Evolutionary conservation across 257 asterid species (phyloP), one percentile per base, ranked within the genome.

Genomic region (Lantana camara): DNA sequence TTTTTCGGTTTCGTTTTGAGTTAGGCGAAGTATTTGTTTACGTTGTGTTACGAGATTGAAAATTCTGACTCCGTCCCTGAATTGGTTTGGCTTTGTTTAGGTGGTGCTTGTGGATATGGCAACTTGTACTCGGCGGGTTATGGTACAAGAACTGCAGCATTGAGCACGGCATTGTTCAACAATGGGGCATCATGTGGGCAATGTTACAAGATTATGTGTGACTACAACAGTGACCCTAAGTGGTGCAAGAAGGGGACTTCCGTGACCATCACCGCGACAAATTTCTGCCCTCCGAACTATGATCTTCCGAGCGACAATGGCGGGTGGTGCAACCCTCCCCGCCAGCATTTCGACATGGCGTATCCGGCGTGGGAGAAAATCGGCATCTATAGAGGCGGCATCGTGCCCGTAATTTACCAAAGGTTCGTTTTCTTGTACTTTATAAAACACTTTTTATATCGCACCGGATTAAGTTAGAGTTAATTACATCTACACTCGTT

Each of bases 321-420:
- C 0, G 92, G 92, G 7, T 82, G 92, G 92, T 85, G 92, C 79
- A 85, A 82, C 75, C 89, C 87, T 4, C 92, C 87, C 9, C 82
- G 85, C 6, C 82, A 76, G 48, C 92, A 85, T 38, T 82, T 85
- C 41, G 92, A 85, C 78, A 85, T 85, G 92, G 86, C 92, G 41
- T 78, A 85, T 40, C 92, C 92, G 1, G 89, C 89, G 16, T 85
- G 88, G 86, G 83, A 79, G 50, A 78, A 82, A 51, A 85, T 85
- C 55, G 89, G 80, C 17, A 80, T 85, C 37, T 85, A 85, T 23
- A 66, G 45, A 32, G 89, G 85, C 9, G 92, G 92, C 14, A 85
- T 85, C 21, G 85, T 85, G n/a, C 86, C 86, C 3, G 84, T 85
- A 14, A 41, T 79, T 7, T 85, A 79, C 67, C 86, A 82, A 64